These are phyloP conservation scores for Dalbergia cultrata DNA, from an alignment of 306 rosid species.

Conservation along the genomic window DNA sequence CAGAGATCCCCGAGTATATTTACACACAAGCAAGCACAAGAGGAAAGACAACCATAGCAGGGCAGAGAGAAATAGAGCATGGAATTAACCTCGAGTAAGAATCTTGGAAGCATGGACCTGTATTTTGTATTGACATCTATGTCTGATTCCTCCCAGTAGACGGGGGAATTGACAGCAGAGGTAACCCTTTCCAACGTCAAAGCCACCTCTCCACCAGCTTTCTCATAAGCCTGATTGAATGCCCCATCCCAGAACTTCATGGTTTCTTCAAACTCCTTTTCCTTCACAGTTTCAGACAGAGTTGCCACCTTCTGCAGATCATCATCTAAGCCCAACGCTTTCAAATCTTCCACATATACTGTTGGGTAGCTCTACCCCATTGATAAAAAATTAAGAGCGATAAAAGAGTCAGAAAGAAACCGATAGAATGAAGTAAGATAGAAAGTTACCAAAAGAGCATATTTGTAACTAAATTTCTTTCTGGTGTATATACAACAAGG, in stretches of 20 bases:
- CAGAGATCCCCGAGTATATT: background rate
- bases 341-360: constrained; percentile 77
- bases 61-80: background rate
- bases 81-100: constrained; percentile 78
- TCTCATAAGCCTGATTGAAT: constrained; percentile 87
- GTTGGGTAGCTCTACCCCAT: constrained; percentile 86
- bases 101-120: constrained; percentile 80
- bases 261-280: constrained; percentile 72
- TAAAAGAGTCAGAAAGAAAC: constrained; percentile 16
- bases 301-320: constrained; percentile 67
- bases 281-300: constrained; percentile 58
- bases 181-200: constrained; percentile 45
- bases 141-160: constrained; percentile 74
- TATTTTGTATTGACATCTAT: constrained; percentile 79
- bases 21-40: background rate
- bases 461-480: constrained; percentile 3
- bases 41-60: background rate
- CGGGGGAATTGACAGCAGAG: constrained; percentile 43
- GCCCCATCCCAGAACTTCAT: constrained; percentile 77
- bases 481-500: background rate
- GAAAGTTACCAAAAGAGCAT: background rate
- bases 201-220: constrained; percentile 82
- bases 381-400: background rate
- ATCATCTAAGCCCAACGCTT: constrained; percentile 64
- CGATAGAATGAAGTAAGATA: background rate